A percentile compares a stretch with the other conserved stretches of the same genome.
Evolutionary conservation across 2,329 filamentous ascomycete genomes (phyloP).

Genomic region (Penicillium sclerotigenum): DNA sequence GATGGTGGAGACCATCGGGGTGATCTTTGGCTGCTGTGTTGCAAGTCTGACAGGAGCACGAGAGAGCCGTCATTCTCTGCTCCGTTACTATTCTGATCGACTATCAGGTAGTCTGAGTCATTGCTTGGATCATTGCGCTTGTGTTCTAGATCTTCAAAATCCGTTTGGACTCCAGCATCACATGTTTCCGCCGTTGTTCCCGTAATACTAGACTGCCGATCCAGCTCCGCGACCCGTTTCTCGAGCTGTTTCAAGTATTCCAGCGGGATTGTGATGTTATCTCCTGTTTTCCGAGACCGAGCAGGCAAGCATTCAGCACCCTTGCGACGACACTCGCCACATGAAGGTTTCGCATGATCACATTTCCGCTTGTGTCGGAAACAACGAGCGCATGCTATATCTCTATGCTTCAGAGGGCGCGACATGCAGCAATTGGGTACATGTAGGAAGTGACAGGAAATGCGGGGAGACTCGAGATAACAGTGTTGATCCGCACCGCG

Average conservation of each 20-base stretch:
- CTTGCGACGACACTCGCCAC: slow-evolving; percentile 29
- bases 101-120: neutral
- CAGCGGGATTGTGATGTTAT: slow-evolving; percentile 25
- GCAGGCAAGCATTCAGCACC: slow-evolving; percentile 28
- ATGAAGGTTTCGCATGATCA: slow-evolving; percentile 29
- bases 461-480: slow-evolving; percentile 14
- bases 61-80: neutral
- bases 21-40: neutral
- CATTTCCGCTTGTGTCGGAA: slow-evolving; percentile 31
- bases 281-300: slow-evolving; percentile 23
- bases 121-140: neutral
- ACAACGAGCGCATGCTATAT: slow-evolving; percentile 28
- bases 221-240: slow-evolving; percentile 22
- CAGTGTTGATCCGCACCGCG: slow-evolving; percentile 3
- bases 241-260: slow-evolving; percentile 27
- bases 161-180: slow-evolving; percentile 26
- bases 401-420: slow-evolving; percentile 23
- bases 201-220: neutral
- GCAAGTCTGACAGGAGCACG: slow-evolving; percentile 2
- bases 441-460: slow-evolving; percentile 1
- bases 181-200: slow-evolving; percentile 5
- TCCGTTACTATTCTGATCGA: neutral
- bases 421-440: slow-evolving; percentile 17
- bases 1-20: neutral
- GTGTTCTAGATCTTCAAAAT: slow-evolving; percentile 4